These are phyloP conservation scores for Pestalotiopsis sp. DNA, from an alignment of 2,329 filamentous ascomycete species.

Conservation along the genomic window DNA sequence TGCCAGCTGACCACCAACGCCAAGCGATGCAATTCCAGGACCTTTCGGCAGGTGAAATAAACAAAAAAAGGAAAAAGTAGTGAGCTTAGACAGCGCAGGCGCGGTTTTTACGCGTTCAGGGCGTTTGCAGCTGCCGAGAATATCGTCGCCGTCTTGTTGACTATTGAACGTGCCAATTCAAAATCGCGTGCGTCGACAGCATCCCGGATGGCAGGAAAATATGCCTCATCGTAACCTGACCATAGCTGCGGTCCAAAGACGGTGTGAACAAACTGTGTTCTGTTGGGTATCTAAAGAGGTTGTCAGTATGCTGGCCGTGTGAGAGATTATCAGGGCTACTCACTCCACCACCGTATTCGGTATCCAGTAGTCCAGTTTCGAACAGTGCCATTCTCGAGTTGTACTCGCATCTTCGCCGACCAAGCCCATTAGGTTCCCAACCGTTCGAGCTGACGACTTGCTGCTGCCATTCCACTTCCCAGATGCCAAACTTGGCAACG, in stretches of 20 bases:
- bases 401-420: conserved; percentile 69
- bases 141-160: conserved; percentile 72
- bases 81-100: not conserved
- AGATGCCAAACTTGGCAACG: conserved; percentile 69
- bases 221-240: conserved; percentile 68
- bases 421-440: conserved; percentile 73
- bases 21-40: conserved; percentile 8
- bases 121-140: conserved; percentile 60
- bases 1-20: conserved; percentile 11
- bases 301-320: conserved; percentile 17
- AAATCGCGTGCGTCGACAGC: conserved; percentile 74
- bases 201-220: conserved; percentile 86
- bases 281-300: conserved; percentile 70
- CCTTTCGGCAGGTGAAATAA: not conserved
- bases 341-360: conserved; percentile 73
- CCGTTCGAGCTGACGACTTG: conserved; percentile 72
- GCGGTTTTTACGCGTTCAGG: not conserved
- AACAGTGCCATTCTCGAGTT: conserved; percentile 81
- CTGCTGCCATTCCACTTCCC: conserved; percentile 78
- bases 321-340: conserved; percentile 39
- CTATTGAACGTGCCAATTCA: conserved; percentile 65
- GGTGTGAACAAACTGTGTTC: conserved; percentile 92
- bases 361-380: conserved; percentile 81
- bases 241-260: conserved; percentile 83
- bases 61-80: not conserved